Percentiles rank a stretch among this genome's conserved stretches.
Evolutionary conservation across 1,139 yeast species (phyloP).

Genomic region (Trichomonascaceae sp.): DNA sequence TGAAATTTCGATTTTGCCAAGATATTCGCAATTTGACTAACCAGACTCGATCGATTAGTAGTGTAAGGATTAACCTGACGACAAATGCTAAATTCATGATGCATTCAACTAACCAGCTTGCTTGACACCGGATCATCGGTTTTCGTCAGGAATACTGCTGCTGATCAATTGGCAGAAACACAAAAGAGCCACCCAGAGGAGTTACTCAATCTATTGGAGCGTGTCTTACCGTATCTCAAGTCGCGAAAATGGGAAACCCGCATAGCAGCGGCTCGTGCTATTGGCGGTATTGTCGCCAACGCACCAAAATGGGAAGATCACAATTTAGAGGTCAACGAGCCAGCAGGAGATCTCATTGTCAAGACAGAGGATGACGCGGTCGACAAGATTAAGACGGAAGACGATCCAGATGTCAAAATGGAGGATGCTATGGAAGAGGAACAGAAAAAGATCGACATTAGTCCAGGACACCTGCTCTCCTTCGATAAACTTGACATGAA

Average conservation of each 20-base stretch:
- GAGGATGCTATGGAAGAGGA: slow-evolving; percentile 10
- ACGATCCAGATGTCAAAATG: slow-evolving; percentile 1
- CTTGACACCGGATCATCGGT: slow-evolving; percentile 94
- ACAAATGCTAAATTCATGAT: background rate
- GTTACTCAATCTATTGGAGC: slow-evolving; percentile 62
- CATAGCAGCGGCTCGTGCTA: slow-evolving; percentile 86
- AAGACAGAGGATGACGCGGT: slow-evolving; percentile 7
- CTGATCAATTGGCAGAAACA: slow-evolving; percentile 89
- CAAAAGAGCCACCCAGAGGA: slow-evolving; percentile 96
- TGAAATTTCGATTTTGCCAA: no score
- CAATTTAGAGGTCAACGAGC: slow-evolving; percentile 10
- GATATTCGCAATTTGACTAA: no score
- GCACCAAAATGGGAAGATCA: slow-evolving; percentile 54
- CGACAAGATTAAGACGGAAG: slow-evolving; percentile 8
- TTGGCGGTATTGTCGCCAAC: slow-evolving; percentile 83
- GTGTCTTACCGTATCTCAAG: slow-evolving; percentile 81
- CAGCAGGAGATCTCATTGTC: slow-evolving; percentile 8
- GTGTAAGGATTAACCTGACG: slow-evolving; percentile 15
- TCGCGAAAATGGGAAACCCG: slow-evolving; percentile 93
- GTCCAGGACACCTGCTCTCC: slow-evolving; percentile 33
- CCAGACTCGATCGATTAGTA: slow-evolving; percentile 28
- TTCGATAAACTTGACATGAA: slow-evolving; percentile 53
- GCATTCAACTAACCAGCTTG: slow-evolving; percentile 21
- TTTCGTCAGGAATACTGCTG: slow-evolving; percentile 90
- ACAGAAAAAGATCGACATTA: slow-evolving; percentile 25